phyloP scores from a whole-genome alignment of 1,284 basidiomycete genomes.

The Amylostereum areolatum region DNA sequence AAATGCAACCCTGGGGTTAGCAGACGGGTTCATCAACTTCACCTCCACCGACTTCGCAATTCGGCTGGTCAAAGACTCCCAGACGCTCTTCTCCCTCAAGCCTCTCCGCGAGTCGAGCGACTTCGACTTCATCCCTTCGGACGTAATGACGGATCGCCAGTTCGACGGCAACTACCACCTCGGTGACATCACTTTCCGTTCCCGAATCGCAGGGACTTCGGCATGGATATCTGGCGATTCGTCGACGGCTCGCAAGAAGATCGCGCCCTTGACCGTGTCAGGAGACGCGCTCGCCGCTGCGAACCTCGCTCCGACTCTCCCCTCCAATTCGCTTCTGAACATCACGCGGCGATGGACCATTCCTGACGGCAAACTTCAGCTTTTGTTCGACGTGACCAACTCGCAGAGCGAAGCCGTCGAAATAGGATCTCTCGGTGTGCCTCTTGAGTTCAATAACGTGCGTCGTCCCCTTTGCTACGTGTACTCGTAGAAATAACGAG shows the following conservation, averaged over 20 bases:
- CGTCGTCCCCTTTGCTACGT: conserved; percentile 9
- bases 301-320: conserved; percentile 43
- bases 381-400: conserved; percentile 49
- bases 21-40: conserved; percentile 42
- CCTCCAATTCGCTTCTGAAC: conserved; percentile 37
- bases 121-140: conserved; percentile 50
- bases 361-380: conserved; percentile 34
- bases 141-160: conserved; percentile 45
- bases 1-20: conserved; percentile 31
- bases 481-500: conserved; percentile 1
- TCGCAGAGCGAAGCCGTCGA: conserved; percentile 40
- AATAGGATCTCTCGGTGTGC: conserved; percentile 48
- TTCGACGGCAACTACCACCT: conserved; percentile 49
- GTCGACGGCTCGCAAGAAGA: conserved; percentile 34
- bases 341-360: conserved; percentile 50
- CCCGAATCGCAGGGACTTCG: conserved; percentile 37
- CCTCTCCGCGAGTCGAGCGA: conserved; percentile 27
- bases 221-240: conserved; percentile 45
- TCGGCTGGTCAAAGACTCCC: conserved; percentile 51
- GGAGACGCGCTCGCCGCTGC: conserved; percentile 44
- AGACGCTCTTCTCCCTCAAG: conserved; percentile 48
- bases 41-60: conserved; percentile 38
- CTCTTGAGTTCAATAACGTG: conserved; percentile 55
- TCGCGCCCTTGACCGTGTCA: conserved; percentile 33
- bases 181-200: conserved; percentile 52